Evolutionary conservation across 805 yeast species (phyloP).

Genomic region (Zygosaccharomyces rouxii): DNA sequence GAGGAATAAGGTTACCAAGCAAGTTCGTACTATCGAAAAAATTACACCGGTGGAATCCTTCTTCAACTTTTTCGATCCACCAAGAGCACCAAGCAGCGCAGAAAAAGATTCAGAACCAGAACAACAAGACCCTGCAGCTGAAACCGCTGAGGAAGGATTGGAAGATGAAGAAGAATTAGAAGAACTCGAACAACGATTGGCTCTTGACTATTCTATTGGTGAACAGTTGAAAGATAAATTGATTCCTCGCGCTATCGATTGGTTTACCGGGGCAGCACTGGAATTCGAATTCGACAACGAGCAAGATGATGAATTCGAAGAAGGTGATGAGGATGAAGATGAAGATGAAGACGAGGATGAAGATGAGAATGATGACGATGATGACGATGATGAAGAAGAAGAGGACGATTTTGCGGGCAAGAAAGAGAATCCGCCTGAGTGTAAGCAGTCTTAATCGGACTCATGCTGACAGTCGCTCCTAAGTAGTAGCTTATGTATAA

Average conservation of each 20-base stretch:
- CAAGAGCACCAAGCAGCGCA: conserved; percentile 53
- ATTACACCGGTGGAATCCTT: conserved; percentile 91
- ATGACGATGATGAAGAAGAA: conserved; percentile 40
- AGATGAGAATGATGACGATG: conserved; percentile 39
- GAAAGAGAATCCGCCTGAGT: conserved; percentile 60
- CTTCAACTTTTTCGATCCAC: conserved; percentile 94
- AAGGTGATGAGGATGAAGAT: conserved; percentile 57
- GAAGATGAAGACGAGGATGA: conserved; percentile 63
- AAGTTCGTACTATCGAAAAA: conserved; percentile 92
- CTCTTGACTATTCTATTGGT: conserved; percentile 90
- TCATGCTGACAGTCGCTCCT: background rate
- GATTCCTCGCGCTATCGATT: conserved; percentile 93
- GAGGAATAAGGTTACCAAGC: conserved; percentile 93
- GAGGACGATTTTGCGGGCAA: conserved; percentile 41
- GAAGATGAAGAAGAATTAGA: conserved; percentile 56
- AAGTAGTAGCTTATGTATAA: background rate
- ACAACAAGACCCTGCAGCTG: conserved; percentile 48
- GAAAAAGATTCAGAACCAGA: conserved; percentile 42
- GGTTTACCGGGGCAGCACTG: conserved; percentile 97
- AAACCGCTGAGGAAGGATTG: conserved; percentile 51
- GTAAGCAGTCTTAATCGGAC: conserved; percentile 54
- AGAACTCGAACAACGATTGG: conserved; percentile 78
- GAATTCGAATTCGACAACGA: conserved; percentile 63
- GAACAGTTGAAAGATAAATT: conserved; percentile 94
- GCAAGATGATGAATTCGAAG: conserved; percentile 58